These are phyloP conservation scores for Fibroporia radiculosa DNA, from an alignment of 768 basidiomycete genomes.

Conservation along the genomic window DNA sequence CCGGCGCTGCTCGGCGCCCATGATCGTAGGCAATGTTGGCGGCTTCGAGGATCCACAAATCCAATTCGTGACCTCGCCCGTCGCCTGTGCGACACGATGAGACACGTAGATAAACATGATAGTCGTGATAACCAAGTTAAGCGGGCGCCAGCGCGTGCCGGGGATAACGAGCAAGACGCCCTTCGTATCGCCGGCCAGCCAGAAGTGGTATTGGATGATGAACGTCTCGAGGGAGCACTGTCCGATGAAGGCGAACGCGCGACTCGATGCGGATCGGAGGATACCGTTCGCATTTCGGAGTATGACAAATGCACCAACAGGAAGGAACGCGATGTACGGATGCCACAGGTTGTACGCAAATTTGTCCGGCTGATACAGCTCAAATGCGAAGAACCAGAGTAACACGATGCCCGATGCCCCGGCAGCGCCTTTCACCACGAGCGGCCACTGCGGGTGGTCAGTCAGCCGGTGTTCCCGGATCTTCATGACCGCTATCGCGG, in stretches of 20 bases:
- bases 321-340: slow-evolving; percentile 73
- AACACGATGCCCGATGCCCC: slow-evolving; percentile 46
- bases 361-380: slow-evolving; percentile 69
- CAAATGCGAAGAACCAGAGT: slow-evolving; percentile 79
- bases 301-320: slow-evolving; percentile 66
- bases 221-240: slow-evolving; percentile 88
- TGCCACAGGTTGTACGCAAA: slow-evolving; percentile 84
- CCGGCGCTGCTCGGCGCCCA: background rate
- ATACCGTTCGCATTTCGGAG: slow-evolving; percentile 70
- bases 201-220: slow-evolving; percentile 84
- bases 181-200: slow-evolving; percentile 80
- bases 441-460: slow-evolving; percentile 62
- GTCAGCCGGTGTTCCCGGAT: slow-evolving; percentile 63
- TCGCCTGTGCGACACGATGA: slow-evolving; percentile 70
- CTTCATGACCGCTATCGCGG: slow-evolving; percentile 68
- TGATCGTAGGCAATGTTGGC: slow-evolving; percentile 13
- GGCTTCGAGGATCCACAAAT: slow-evolving; percentile 35
- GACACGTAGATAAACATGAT: slow-evolving; percentile 76
- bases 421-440: slow-evolving; percentile 39
- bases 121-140: slow-evolving; percentile 73
- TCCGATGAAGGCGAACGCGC: slow-evolving; percentile 73
- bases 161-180: slow-evolving; percentile 76
- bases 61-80: slow-evolving; percentile 57
- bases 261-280: slow-evolving; percentile 63
- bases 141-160: slow-evolving; percentile 59